phyloP scores from a whole-genome alignment of 176 grass and related monocot species.

The Carex parvula region DNA sequence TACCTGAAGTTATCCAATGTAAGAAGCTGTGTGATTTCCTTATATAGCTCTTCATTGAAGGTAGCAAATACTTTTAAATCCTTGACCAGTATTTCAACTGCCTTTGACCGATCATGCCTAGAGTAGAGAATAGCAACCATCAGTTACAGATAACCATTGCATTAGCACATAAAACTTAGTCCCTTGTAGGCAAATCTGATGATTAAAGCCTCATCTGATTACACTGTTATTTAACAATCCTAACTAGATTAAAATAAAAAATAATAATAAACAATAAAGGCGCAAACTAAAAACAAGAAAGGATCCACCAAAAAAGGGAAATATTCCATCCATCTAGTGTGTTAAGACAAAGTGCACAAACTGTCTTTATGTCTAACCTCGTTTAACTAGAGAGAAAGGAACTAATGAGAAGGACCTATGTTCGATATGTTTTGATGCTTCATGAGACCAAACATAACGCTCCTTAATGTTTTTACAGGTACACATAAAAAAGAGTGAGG shows the following conservation, averaged over 20 bases:
- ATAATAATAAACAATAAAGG: neutral
- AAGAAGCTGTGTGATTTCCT: conserved; percentile 96
- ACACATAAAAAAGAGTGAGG: neutral
- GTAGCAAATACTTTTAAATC: conserved; percentile 97
- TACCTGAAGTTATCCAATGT: conserved; percentile 98
- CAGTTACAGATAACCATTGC: conserved; percentile 3
- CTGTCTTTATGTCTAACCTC: neutral
- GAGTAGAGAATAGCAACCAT: conserved; percentile 15
- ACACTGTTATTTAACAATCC: neutral
- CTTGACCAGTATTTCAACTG: conserved; percentile 97
- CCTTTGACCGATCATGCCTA: conserved; percentile 95
- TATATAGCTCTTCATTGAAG: conserved; percentile 93
- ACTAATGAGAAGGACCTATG: neutral
- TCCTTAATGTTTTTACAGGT: conserved; percentile 3
- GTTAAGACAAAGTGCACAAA: neutral
- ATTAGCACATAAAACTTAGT: neutral
- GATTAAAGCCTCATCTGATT: conserved; percentile 7
- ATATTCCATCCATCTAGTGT: neutral
- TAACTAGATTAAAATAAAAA: neutral
- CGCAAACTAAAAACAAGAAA: neutral
- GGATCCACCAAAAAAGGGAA: neutral
- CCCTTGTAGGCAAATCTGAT: conserved; percentile 1
- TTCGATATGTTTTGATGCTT: conserved; percentile 5
- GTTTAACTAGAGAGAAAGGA: neutral
- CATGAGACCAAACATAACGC: neutral